Base-by-base conservation (phyloP, 176 grass and related monocot species). In the Cenchrus fungigraminus region DNA sequence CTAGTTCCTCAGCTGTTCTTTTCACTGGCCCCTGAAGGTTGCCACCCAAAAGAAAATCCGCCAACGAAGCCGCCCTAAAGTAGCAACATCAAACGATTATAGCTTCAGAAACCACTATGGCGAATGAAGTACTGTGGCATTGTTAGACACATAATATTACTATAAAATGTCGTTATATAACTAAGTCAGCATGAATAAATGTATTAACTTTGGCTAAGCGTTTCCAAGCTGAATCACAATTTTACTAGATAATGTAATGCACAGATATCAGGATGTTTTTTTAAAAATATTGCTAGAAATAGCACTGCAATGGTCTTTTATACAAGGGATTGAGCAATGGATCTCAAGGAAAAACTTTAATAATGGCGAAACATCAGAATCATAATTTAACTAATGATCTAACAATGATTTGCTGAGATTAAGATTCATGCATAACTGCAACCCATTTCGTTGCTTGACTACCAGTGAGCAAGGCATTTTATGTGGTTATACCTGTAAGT, bases 31-130 rank as follows among this genome's bases (percentile, higher is more conserved):
- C 84, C 29, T 83, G 49, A 50, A 31, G 28, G 60, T 90, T 45
- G 61, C 67, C 79, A 74, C 53, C 84, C 84, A 90, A 74, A 66
- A 90, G 74, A 86, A 86, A 90, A 32, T 74, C 59, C 0, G 2
- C 67, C 84, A 90, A 73, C 42, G 0, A 31, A 13, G 12, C 25
- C 49, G 17, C 67, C 74, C 88, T 90, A 53, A 66, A 67, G 42
- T 20, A 65, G 74, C 28, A 86, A 0, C 37, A 77, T 9, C 52
- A 83, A 79, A 77, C 57, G 54, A 77, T 16, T 40, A 58, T 68
- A 89, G 17, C 29, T 76, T 85, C 42, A 90, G 64, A 86, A 77
- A 82, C 60, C 1, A 7, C 5, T 32, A 62, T 9, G 53, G 81
- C 19, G 37, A 60, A 61, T 34, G 68, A 66, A 82, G 10, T 20